Conservation (phyloP, 352 stramenopile genomes). For the Pythium pectinolyticum region DNA sequence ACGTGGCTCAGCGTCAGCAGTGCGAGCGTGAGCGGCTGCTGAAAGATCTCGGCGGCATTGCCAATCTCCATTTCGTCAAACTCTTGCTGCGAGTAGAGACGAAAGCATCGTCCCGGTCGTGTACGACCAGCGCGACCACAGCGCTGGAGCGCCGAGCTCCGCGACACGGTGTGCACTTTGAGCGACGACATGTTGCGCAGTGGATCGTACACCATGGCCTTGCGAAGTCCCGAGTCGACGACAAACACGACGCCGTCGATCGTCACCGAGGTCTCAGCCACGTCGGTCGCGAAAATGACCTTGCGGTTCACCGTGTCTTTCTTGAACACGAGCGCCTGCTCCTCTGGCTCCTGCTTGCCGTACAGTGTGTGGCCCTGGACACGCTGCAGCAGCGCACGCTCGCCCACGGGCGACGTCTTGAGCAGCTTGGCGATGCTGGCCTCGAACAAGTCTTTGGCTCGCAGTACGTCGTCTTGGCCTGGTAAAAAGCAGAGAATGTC, state of each 20-base stretch:
- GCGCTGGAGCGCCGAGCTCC: slow-evolving; percentile 83
- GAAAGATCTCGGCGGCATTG: slow-evolving; percentile 28
- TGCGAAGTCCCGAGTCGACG: slow-evolving; percentile 95
- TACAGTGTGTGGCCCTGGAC: slow-evolving; percentile 17
- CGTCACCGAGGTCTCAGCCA: slow-evolving; percentile 97
- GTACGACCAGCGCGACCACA: slow-evolving; percentile 95
- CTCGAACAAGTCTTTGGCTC: slow-evolving; percentile 26
- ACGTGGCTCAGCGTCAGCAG: slow-evolving; percentile 27
- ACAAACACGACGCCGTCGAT: slow-evolving; percentile 97
- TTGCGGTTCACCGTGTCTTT: slow-evolving; percentile 67
- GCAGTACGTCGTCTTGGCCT: slow-evolving; percentile 27
- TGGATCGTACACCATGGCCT: slow-evolving; percentile 95
- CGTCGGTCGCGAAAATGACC: slow-evolving; percentile 98
- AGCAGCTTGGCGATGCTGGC: background rate
- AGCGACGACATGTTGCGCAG: slow-evolving; percentile 92
- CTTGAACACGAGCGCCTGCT: slow-evolving; percentile 27
- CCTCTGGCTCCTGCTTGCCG: slow-evolving; percentile 25
- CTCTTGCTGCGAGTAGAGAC: slow-evolving; percentile 89
- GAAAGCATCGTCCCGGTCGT: slow-evolving; percentile 97
- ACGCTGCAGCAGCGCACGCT: slow-evolving; percentile 7
- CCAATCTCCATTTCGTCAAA: slow-evolving; percentile 36
- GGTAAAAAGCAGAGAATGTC: slow-evolving; percentile 35
- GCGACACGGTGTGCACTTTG: slow-evolving; percentile 87
- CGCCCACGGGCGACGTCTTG: background rate
- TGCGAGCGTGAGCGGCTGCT: slow-evolving; percentile 27